Base-by-base conservation (phyloP, 2,329 filamentous ascomycete genomes). In the Ambrosiella xylebori region DNA sequence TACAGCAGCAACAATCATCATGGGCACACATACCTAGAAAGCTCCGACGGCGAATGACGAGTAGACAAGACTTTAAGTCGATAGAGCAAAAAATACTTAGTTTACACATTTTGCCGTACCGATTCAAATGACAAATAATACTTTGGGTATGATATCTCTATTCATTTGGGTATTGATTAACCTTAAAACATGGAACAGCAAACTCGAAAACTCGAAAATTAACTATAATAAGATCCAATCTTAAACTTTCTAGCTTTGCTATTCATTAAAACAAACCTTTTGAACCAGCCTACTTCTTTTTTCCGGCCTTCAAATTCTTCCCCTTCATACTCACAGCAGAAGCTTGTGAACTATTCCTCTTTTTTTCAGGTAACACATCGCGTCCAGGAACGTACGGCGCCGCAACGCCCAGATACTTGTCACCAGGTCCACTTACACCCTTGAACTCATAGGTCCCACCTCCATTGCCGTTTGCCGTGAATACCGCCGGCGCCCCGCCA, bases 381-480 rank as follows among this genome's bases (percentile, higher is more conserved):
- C 70, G 73, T 4, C 73, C 69, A 0, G 79, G 80, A 7, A 71
- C 71, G 64, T 79, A 82, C 1, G 80, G 78, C 9, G 77, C 74
- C 1, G 78, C 75, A n/a, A 82, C 68, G 5, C 79, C 79, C 1
- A 70, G 63, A 59, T 77, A 71, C 58, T 66, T 68, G 61, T 74
- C 71, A 9, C 56, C 52, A 44, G 54, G 47, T 40, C 49, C 73
- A 60, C 67, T 71, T 4, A 39, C 19, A 44, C 69, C 74, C 27
- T 68, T 72, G 64, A 80, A 76, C 61, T 77, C 73, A 63, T 76
- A 81, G 17, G 70, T 67, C 17, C 12, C 49, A 13, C 70, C 71
- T 36, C 37, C 38, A 9, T 15, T 27, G n/a, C 38, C 52, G 11
- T 8, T 27, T 7, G 71, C 58, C 4, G 68, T 68, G 27, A 73